Evolutionary conservation across 176 grass and related monocot species (phyloP), one percentile per base, ranked within the genome.

Genomic region (Zoysia japonica): DNA sequence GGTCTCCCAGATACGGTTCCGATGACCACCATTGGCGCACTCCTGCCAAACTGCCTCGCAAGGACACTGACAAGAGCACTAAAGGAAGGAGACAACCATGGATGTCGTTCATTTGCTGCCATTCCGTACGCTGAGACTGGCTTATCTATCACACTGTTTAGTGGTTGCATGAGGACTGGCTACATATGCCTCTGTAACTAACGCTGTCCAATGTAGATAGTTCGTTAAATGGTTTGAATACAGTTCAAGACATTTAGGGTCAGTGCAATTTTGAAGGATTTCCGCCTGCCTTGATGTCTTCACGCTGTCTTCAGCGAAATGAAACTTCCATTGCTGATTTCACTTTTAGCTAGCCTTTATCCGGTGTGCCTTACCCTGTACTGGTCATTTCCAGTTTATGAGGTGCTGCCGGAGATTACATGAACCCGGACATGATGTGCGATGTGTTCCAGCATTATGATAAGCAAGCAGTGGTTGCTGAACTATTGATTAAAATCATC

Each of bases 71-170:
- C 14, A 93, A 79, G 69, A 85, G 70, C 19, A 59, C 81, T 36
- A 88, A 80, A 88, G 85, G 28, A 63, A 89, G 42, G 67, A 91
- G 80, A 55, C 88, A 90, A 68, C 65, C 82, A 28, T 93, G 91
- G 91, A 65, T 77, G 43, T 79, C 85, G 35, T 93, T 93, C 47
- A 88, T 83, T 15, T 93, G 91, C 75, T 93, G 91, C 6, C 79
- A 78, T 47, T 93, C 91, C 1, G 72, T 73, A 11, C 75, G 76
- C 60, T 93, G 82, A 88, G 45, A 53, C 43, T 9, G 28, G 10
- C 43, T 49, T 69, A 68, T 69, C 52, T 28, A 67, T 74, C 63
- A 64, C 61, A 68, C 51, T 61, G 13, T n/a, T 50, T 14, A 59
- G 39, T 85, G 43, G 20, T 66, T 65, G n/a, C 11, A 61, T 56